Evolutionary conservation across 2,329 filamentous ascomycete genomes (phyloP).

Genomic region (Colletotrichum echinochloae): DNA sequence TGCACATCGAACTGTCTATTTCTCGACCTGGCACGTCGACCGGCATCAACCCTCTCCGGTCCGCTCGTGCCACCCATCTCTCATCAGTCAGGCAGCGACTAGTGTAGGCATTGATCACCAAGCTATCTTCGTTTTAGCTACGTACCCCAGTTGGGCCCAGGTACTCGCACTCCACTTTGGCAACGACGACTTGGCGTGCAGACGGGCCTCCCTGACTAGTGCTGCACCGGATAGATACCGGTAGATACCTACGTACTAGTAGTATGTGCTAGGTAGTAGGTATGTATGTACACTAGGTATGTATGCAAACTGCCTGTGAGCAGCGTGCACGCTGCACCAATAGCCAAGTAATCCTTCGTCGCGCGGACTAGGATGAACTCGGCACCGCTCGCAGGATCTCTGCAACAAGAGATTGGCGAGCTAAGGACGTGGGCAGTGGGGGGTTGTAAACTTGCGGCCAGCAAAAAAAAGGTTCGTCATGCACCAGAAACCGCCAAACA

Average conservation of each 20-base stretch:
- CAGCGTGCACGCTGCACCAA: conserved; percentile 25
- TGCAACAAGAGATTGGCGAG: conserved; percentile 37
- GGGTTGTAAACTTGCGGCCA: conserved; percentile 3
- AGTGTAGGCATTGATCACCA: neutral
- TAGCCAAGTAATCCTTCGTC: conserved; percentile 4
- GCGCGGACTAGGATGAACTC: conserved; percentile 4
- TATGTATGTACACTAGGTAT: no score
- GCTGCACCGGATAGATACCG: conserved; percentile 35
- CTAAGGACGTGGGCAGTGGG: neutral
- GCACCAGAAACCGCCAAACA: neutral
- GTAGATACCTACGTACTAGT: no score
- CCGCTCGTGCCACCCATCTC: neutral
- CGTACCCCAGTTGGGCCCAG: neutral
- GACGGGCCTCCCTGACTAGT: conserved; percentile 13
- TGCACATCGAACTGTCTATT: neutral
- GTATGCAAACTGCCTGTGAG: conserved; percentile 25
- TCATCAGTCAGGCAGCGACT: conserved; percentile 14
- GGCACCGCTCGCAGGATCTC: conserved; percentile 28
- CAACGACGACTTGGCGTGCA: conserved; percentile 37
- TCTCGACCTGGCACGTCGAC: neutral
- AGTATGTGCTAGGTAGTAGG: no score
- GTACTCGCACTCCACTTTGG: conserved; percentile 6
- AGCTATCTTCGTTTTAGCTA: conserved; percentile 19
- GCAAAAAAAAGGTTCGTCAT: conserved; percentile 5
- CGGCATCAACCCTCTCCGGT: neutral